These are phyloP conservation scores for Dioscorea alata DNA, from an alignment of 106 monocot species.

Conservation along the genomic window DNA sequence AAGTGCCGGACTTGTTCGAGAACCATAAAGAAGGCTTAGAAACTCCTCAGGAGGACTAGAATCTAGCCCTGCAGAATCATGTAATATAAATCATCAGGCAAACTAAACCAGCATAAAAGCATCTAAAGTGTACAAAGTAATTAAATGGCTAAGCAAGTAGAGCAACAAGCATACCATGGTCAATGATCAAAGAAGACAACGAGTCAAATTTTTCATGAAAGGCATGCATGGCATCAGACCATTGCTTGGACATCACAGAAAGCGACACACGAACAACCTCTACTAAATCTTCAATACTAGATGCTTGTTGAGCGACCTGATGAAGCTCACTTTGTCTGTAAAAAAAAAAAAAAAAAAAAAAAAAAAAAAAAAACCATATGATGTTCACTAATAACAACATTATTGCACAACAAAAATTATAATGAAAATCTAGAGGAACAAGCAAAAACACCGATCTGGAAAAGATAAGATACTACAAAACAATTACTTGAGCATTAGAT, in stretches of 20 bases:
- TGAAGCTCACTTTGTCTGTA: conserved; percentile 82
- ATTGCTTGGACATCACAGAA: conserved; percentile 80
- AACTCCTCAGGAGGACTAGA: conserved; percentile 80
- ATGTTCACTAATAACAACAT: background rate
- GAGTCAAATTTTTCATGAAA: conserved; percentile 77
- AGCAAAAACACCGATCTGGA: background rate
- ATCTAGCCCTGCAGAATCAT: conserved; percentile 45
- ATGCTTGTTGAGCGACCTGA: conserved; percentile 93
- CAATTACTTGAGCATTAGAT: background rate
- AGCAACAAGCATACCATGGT: conserved; percentile 51
- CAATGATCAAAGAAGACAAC: conserved; percentile 55
- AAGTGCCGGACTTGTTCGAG: conserved; percentile 81
- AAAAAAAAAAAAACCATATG: conserved; percentile 3
- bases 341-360: conserved; percentile 5
- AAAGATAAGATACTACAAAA: background rate
- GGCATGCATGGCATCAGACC: conserved; percentile 76
- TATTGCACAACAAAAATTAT: background rate
- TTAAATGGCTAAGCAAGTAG: too few relatives aligned
- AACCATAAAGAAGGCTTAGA: conserved; percentile 79
- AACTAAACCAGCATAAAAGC: too few relatives aligned
- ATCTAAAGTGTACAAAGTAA: too few relatives aligned
- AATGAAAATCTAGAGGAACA: background rate
- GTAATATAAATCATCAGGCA: too few relatives aligned
- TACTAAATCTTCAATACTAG: conserved; percentile 85
- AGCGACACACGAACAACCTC: conserved; percentile 77